phyloP scores from a whole-genome alignment of 2,329 filamentous ascomycete species.

The Neonectria ditissima region DNA sequence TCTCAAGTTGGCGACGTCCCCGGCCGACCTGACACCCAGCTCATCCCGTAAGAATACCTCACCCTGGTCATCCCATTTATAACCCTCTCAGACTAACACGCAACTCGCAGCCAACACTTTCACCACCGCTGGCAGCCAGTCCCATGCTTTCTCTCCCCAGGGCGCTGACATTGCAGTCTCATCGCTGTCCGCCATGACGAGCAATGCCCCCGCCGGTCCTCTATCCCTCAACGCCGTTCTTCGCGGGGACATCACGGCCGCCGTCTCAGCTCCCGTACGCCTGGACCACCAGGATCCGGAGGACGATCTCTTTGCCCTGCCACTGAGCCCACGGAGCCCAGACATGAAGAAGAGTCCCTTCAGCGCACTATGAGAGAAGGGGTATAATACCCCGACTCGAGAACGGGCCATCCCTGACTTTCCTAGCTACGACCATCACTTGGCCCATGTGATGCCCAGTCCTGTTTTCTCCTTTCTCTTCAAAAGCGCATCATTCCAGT shows the following conservation, averaged over 20 bases:
- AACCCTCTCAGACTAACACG: conserved; percentile 32
- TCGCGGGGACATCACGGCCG: conserved; percentile 35
- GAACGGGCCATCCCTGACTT: neutral
- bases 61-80: conserved; percentile 19
- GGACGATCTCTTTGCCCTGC: conserved; percentile 88
- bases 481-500: conserved; percentile 5
- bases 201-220: conserved; percentile 37
- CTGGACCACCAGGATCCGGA: conserved; percentile 56
- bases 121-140: conserved; percentile 49
- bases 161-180: conserved; percentile 51
- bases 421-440: conserved; percentile 4
- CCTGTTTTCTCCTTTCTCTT: conserved; percentile 3
- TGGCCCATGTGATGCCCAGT: conserved; percentile 10
- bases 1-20: conserved; percentile 80
- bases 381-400: neutral
- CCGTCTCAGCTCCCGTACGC: conserved; percentile 34
- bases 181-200: conserved; percentile 50
- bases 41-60: conserved; percentile 60
- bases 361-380: conserved; percentile 56
- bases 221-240: conserved; percentile 52
- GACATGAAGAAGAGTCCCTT: conserved; percentile 90
- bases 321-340: conserved; percentile 86
- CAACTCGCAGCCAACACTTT: conserved; percentile 50
- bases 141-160: conserved; percentile 48
- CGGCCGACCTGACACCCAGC: conserved; percentile 69